phyloP scores from a whole-genome alignment of 179 eudicot genomes.

The Pouteria campechiana region DNA sequence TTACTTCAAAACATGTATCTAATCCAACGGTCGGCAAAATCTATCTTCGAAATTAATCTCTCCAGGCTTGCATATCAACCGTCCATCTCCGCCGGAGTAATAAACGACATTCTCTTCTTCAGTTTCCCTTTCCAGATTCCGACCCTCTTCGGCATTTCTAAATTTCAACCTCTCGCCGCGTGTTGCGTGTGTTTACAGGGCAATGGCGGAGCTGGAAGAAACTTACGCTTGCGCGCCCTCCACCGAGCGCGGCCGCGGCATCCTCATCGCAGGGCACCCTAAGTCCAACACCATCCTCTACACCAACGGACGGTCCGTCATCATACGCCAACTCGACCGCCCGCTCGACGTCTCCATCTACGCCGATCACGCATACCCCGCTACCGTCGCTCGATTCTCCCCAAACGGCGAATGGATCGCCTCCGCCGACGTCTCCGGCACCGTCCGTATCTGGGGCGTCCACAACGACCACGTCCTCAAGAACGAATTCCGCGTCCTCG shows the following conservation, averaged over 20 bases:
- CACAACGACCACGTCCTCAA: conserved; percentile 73
- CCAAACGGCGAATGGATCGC: conserved; percentile 98
- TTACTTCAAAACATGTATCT: too few species aligned
- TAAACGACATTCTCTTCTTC: too few species aligned
- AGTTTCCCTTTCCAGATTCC: too few species aligned
- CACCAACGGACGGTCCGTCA: conserved; percentile 89
- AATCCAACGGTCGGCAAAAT: too few species aligned
- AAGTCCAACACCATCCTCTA: conserved; percentile 75
- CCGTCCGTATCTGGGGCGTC: conserved; percentile 91
- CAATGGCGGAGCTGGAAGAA: conserved; percentile 51
- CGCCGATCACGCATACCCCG: conserved; percentile 79
- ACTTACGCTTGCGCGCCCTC: conserved; percentile 93
- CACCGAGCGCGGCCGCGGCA: conserved; percentile 93
- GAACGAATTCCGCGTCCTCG: conserved; percentile 75
- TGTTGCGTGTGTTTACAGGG: too few species aligned
- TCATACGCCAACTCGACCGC: conserved; percentile 65
- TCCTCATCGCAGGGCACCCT: conserved; percentile 79
- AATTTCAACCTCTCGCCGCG: too few species aligned
- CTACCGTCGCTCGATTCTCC: conserved; percentile 81
- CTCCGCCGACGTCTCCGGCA: conserved; percentile 84
- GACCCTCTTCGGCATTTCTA: too few species aligned
- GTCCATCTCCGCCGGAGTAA: too few species aligned
- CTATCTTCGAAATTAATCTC: too few species aligned
- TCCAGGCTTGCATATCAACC: too few species aligned
- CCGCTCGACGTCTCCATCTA: conserved; percentile 61